Conservation (phyloP, 2,329 filamentous ascomycete genomes). For the Raffaelea albimanens region DNA sequence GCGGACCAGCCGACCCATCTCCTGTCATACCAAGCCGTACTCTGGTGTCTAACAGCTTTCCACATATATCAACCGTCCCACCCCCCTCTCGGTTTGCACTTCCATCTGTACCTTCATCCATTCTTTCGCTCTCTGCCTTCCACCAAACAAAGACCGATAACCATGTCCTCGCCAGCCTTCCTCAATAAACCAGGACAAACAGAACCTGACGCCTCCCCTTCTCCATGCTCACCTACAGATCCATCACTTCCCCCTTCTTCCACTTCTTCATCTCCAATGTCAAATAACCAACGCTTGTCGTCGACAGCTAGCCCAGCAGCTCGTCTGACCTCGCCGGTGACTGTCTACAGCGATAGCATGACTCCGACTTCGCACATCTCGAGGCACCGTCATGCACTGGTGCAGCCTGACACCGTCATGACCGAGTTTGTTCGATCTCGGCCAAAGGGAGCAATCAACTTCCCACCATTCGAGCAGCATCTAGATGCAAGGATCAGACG, state of each 20-base stretch:
- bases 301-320: neutral
- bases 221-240: neutral
- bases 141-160: neutral
- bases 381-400: neutral
- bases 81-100: too few relatives aligned
- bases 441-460: slow-evolving; percentile 60
- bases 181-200: slow-evolving; percentile 4
- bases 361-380: neutral
- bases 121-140: slow-evolving; percentile 4
- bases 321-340: slow-evolving; percentile 5
- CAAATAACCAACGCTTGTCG: neutral
- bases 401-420: neutral
- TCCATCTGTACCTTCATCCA: neutral
- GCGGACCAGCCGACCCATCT: too few relatives aligned
- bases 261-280: neutral
- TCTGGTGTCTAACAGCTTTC: too few relatives aligned
- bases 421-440: slow-evolving; percentile 9
- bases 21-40: too few relatives aligned
- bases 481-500: slow-evolving; percentile 46
- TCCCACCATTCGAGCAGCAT: slow-evolving; percentile 57
- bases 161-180: slow-evolving; percentile 4
- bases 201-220: neutral
- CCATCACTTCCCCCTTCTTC: neutral
- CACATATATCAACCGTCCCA: too few relatives aligned
- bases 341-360: slow-evolving; percentile 8